phyloP scores from a whole-genome alignment of 768 basidiomycete genomes.

The Plicaturopsis crispa region DNA sequence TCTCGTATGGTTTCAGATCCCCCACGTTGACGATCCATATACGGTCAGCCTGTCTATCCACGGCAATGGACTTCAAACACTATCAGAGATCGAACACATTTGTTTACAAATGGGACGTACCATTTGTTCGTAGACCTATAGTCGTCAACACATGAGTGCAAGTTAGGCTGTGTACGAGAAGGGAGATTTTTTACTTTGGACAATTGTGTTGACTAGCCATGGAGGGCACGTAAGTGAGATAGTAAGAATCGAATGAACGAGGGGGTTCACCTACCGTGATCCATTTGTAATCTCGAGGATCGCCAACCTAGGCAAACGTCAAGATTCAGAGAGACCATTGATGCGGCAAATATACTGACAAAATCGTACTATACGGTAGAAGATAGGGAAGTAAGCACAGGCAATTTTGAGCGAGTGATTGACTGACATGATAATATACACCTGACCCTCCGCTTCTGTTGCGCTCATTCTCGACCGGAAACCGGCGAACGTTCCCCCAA shows the following conservation, averaged over 20 bases:
- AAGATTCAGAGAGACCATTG: not conserved
- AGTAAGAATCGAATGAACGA: not conserved
- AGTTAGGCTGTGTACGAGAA: not conserved
- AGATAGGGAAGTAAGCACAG: conserved; percentile 4
- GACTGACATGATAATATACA: conserved; percentile 57
- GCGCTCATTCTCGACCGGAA: conserved; percentile 43
- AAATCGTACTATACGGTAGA: conserved; percentile 10
- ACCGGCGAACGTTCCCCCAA: conserved; percentile 66
- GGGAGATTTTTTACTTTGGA: conserved; percentile 28
- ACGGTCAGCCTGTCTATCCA: conserved; percentile 46
- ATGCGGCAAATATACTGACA: not conserved
- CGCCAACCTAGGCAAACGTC: conserved; percentile 40
- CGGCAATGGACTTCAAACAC: conserved; percentile 56
- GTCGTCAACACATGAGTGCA: not conserved
- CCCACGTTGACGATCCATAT: conserved; percentile 75
- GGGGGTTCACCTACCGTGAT: conserved; percentile 35
- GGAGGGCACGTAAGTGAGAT: not conserved
- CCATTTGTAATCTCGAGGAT: conserved; percentile 67
- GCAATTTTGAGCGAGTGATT: not conserved
- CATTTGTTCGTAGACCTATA: conserved; percentile 60
- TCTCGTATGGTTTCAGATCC: conserved; percentile 68
- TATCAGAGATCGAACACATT: too few relatives aligned
- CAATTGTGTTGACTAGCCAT: conserved; percentile 40
- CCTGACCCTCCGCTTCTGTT: conserved; percentile 63
- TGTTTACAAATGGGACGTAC: too few relatives aligned